Evolutionary conservation across 2,329 filamentous ascomycete species (phyloP).

Genomic region (Pseudogymnoascus sp.): DNA sequence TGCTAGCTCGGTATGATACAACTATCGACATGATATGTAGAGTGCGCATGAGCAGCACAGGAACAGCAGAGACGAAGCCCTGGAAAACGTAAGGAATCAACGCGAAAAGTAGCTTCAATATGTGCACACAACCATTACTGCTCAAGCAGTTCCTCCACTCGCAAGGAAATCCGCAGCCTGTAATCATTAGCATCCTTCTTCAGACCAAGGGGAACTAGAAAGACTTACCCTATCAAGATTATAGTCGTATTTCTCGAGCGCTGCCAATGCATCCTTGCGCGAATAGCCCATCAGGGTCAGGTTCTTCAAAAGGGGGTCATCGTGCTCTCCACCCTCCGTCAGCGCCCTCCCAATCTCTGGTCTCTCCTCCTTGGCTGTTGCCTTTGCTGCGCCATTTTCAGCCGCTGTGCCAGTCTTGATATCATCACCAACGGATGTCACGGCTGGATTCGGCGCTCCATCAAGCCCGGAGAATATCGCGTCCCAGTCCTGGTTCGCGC

Average conservation of each 20-base stretch:
- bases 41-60: slow-evolving; percentile 9
- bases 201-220: neutral
- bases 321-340: slow-evolving; percentile 67
- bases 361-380: slow-evolving; percentile 18
- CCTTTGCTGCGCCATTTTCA: slow-evolving; percentile 13
- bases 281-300: slow-evolving; percentile 84
- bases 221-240: slow-evolving; percentile 80
- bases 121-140: neutral
- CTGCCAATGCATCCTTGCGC: slow-evolving; percentile 62
- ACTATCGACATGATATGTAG: slow-evolving; percentile 9
- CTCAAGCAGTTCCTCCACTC: slow-evolving; percentile 13
- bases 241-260: slow-evolving; percentile 91
- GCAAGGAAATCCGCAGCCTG: slow-evolving; percentile 29
- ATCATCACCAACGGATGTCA: slow-evolving; percentile 10
- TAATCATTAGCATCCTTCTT: slow-evolving; percentile 8
- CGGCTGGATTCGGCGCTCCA: slow-evolving; percentile 30
- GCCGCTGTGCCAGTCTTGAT: slow-evolving; percentile 12
- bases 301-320: slow-evolving; percentile 85
- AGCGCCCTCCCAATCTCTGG: slow-evolving; percentile 57
- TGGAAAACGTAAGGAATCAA: neutral
- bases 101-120: slow-evolving; percentile 6
- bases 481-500: slow-evolving; percentile 73
- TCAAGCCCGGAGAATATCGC: slow-evolving; percentile 82
- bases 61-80: slow-evolving; percentile 11
- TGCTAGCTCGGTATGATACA: slow-evolving; percentile 8